These are phyloP conservation scores for Aspergillus sp. DNA, from an alignment of 2,329 filamentous ascomycete species.

Conservation along the genomic window DNA sequence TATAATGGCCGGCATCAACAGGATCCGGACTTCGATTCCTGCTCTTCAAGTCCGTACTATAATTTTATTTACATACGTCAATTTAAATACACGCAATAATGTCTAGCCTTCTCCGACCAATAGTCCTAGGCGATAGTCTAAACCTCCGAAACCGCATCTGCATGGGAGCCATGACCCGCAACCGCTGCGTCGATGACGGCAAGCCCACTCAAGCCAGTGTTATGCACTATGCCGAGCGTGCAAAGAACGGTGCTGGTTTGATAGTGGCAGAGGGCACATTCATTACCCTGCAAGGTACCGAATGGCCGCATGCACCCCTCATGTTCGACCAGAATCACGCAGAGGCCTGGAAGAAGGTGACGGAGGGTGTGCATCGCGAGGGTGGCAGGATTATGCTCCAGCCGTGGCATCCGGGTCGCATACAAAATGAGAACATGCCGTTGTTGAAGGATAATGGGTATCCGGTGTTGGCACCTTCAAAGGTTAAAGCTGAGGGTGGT, in stretches of 20 bases:
- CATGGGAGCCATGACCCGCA: constrained; percentile 22
- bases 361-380: constrained; percentile 14
- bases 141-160: constrained; percentile 11
- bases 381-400: constrained; percentile 17
- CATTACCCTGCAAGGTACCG: constrained; percentile 12
- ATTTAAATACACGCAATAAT: too few relatives aligned
- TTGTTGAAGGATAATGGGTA: constrained; percentile 10
- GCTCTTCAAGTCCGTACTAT: too few relatives aligned
- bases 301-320: constrained; percentile 15
- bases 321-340: constrained; percentile 13
- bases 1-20: too few relatives aligned
- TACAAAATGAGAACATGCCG: constrained; percentile 16
- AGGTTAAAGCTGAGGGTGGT: constrained; percentile 9
- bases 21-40: too few relatives aligned
- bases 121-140: neutral
- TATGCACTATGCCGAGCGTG: constrained; percentile 14
- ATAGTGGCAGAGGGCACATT: constrained; percentile 17
- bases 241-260: constrained; percentile 13
- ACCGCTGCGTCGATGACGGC: constrained; percentile 15
- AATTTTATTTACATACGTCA: too few relatives aligned
- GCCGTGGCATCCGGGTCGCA: constrained; percentile 17
- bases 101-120: neutral
- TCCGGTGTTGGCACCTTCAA: constrained; percentile 14
- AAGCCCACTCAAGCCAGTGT: constrained; percentile 11
- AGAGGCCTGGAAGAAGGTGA: constrained; percentile 14